A percentile compares a stretch with the other conserved stretches of the same genome.
phyloP scores from a whole-genome alignment of 176 grass and related monocot species.

The Triticum monococcum region DNA sequence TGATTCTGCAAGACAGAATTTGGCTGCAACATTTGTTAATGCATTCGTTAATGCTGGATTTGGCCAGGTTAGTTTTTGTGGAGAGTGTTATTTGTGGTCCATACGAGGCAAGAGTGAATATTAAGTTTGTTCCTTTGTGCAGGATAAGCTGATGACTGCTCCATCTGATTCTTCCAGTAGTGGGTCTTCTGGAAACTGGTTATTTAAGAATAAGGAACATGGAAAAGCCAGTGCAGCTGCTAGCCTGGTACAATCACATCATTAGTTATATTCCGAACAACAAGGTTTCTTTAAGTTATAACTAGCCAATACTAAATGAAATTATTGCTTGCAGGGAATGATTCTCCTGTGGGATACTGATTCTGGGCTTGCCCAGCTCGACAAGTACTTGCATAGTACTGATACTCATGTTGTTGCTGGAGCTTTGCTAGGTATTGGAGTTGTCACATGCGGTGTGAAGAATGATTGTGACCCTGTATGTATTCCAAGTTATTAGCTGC shows the following conservation, averaged over 20 bases:
- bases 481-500: slow-evolving; percentile 21
- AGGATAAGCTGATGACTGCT: slow-evolving; percentile 97
- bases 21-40: slow-evolving; percentile 96
- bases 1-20: slow-evolving; percentile 97
- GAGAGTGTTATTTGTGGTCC: not conserved
- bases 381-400: slow-evolving; percentile 89
- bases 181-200: slow-evolving; percentile 81
- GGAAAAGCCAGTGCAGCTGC: slow-evolving; percentile 93
- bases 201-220: slow-evolving; percentile 99
- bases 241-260: slow-evolving; percentile 66
- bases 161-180: slow-evolving; percentile 77
- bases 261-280: not conserved
- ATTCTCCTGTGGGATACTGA: slow-evolving; percentile 97
- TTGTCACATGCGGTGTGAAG: slow-evolving; percentile 89
- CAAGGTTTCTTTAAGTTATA: not conserved
- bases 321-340: slow-evolving; percentile 67
- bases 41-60: slow-evolving; percentile 99
- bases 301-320: slow-evolving; percentile 17
- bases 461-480: slow-evolving; percentile 95
- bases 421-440: slow-evolving; percentile 91
- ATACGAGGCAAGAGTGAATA: not conserved
- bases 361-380: slow-evolving; percentile 80
- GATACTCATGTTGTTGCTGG: slow-evolving; percentile 95
- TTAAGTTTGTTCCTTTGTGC: slow-evolving; percentile 32
- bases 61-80: slow-evolving; percentile 65